A percentile compares a stretch with the other conserved stretches of the same genome.
Evolutionary conservation across 768 basidiomycete species (phyloP).

Genomic region (Daedaleopsis nitida): DNA sequence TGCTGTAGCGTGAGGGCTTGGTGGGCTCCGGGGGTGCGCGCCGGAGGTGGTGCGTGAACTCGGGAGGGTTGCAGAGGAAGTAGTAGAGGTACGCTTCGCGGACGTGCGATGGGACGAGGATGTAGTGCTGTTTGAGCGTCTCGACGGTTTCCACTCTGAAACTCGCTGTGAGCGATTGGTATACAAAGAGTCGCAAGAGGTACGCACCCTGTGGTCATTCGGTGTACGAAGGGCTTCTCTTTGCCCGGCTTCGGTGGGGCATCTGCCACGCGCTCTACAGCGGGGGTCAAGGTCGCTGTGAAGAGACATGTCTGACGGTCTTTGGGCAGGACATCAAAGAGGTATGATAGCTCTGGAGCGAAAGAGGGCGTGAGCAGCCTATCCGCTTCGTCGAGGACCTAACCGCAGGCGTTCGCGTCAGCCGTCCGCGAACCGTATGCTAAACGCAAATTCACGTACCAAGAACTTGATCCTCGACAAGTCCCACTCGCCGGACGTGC

Average conservation of each 20-base stretch:
- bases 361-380: constrained; percentile 89
- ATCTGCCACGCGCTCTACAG: constrained; percentile 77
- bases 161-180: constrained; percentile 1
- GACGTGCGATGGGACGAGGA: constrained; percentile 93
- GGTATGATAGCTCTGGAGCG: constrained; percentile 74
- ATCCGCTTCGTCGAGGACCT: constrained; percentile 98
- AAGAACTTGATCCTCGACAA: constrained; percentile 83
- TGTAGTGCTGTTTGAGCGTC: constrained; percentile 83
- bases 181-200: neutral
- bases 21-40: constrained; percentile 58
- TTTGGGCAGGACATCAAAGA: constrained; percentile 77
- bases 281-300: constrained; percentile 90
- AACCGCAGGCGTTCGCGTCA: neutral
- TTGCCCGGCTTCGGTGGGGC: constrained; percentile 81
- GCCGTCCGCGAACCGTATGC: too few relatives aligned
- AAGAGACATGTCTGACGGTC: constrained; percentile 96
- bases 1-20: constrained; percentile 33
- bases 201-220: constrained; percentile 71
- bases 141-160: constrained; percentile 85
- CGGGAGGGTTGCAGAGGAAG: constrained; percentile 86
- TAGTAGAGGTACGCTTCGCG: constrained; percentile 91
- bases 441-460: constrained; percentile 43
- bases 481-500: constrained; percentile 79
- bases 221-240: constrained; percentile 82
- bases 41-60: constrained; percentile 68